Base-by-base conservation (phyloP, 1,139 yeast genomes). In the Lizanozyma gosingica region DNA sequence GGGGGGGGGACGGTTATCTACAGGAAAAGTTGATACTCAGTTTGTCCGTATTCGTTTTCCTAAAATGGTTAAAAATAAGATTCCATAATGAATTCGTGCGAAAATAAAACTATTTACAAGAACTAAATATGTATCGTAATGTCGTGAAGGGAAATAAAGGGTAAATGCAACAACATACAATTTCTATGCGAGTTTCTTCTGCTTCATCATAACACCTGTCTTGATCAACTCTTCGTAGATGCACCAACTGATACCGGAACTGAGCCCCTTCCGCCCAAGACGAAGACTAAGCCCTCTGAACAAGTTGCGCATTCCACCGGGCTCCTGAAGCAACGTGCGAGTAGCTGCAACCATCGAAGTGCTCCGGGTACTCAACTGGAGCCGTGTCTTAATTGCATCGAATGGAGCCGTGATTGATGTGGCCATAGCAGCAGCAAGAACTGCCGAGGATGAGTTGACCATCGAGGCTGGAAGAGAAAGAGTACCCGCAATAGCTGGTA, bases 171-270 rank as follows among this genome's bases (percentile, higher is more conserved):
- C n/a, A n/a, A n/a, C n/a, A n/a, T n/a, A n/a, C n/a, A n/a, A n/a
- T 22, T 22, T 22, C 29, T 22, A 22, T 22, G 29, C 6, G 11
- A 22, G 29, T 11, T 22, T 22, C 29, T 22, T 22, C 11, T 22
- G 29, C 29, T 22, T 6, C 9, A 11, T 6, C 29, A 22, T 22
- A 22, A 22, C 29, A 6, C 29, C 29, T 22, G 29, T 22, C 48
- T 78, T 80, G 35, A 87, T 75, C 45, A 87, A 62, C 56, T 92
- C 97, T 60, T 90, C 98, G 56, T 90, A 92, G 27, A 92, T 82
- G 48, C 95, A 86, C 98, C 98, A 92, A 40, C 96, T 88, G 44
- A 92, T 88, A 2, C 96, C 97, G 0, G 97, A 92, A 59, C 95
- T 83, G 43, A 86, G 61, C 0, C 94, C 96, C 59, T 92, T 92